Evolutionary conservation across 345 rosid genomes (phyloP).

Genomic region (Linum trigynum): DNA sequence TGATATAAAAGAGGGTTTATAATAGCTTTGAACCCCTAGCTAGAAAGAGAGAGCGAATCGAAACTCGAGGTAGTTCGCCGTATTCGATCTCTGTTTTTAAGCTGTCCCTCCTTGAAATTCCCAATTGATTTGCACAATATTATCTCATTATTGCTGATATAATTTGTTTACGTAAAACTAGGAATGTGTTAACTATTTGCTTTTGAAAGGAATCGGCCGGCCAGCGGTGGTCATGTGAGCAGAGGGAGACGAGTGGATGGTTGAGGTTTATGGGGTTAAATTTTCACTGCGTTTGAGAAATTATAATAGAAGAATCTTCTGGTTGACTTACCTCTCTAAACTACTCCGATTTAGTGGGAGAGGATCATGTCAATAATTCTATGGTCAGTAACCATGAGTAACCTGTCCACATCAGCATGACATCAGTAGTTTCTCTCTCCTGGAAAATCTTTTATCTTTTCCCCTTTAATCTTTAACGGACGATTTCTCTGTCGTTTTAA

Average conservation of each 20-base stretch:
- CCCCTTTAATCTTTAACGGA: too few relatives aligned
- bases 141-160: constrained; percentile 12
- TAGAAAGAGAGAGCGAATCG: not conserved
- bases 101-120: constrained; percentile 49
- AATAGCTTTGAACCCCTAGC: not conserved
- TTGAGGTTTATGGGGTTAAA: constrained; percentile 30
- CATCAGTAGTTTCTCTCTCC: too few relatives aligned
- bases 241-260: not conserved
- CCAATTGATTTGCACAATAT: constrained; percentile 6
- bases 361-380: too few relatives aligned
- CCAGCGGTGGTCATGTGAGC: constrained; percentile 39
- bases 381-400: too few relatives aligned
- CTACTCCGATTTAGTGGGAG: too few relatives aligned
- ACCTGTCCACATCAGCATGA: too few relatives aligned
- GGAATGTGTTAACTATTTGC: not conserved
- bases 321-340: not conserved
- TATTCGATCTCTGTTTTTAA: constrained; percentile 41
- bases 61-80: constrained; percentile 10
- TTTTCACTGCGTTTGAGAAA: constrained; percentile 33
- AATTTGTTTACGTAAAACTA: constrained; percentile 9
- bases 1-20: not conserved
- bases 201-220: constrained; percentile 27
- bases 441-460: too few relatives aligned
- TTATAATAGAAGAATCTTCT: constrained; percentile 51
- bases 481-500: too few relatives aligned